Base-by-base conservation (phyloP, 805 yeast species). In the Vanderwaltozyma polyspora region DNA sequence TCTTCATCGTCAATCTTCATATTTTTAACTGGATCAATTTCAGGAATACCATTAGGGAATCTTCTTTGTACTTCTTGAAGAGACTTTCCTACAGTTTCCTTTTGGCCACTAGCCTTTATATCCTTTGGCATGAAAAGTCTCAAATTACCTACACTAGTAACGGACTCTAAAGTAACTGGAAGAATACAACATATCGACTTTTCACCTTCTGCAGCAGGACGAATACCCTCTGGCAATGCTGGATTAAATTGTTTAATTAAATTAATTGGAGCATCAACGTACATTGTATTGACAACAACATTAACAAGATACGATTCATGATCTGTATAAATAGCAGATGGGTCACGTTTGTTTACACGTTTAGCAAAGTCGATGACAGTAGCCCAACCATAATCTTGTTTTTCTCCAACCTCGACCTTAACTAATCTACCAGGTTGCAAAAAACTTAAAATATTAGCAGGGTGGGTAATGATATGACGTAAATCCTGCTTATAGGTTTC, bases 381-480 rank as follows among this genome's bases (percentile, higher is more conserved):
- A 38, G 89, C 95, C 98, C 98, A 91, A n/a, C 95, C 96, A 55
- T 86, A 93, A 40, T 85, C 81, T 31, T 70, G 59, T 8, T 62
- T 63, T 6, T 62, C 64, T 19, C 46, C 55, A 32, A 87, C 67
- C 35, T 67, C 68, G 10, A 87, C 73, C 46, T 76, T 74, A 23
- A 87, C 60, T 38, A 91, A 69, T 58, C 98, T 73, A 21, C 99
- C 99, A 12, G 83, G 76, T 56, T 86, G 94, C 48, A 91, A 63
- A 55, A 82, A 93, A 19, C 82, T 81, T 36, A 89, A 65, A 15
- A 79, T 69, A 56, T 89, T 76, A 5, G 89, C 79, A 1, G 99
- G 99, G 57, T 91, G 97, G 0, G 95, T 79, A 13, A 89, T 72
- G 12, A 91, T 79, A 43, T 79, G 77, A 33, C 83, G 72, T 38